A percentile compares a stretch with the other conserved stretches of the same genome.
These are phyloP conservation scores for Pythium sukuiense DNA, from an alignment of 352 stramenopile species.

Conservation along the genomic window DNA sequence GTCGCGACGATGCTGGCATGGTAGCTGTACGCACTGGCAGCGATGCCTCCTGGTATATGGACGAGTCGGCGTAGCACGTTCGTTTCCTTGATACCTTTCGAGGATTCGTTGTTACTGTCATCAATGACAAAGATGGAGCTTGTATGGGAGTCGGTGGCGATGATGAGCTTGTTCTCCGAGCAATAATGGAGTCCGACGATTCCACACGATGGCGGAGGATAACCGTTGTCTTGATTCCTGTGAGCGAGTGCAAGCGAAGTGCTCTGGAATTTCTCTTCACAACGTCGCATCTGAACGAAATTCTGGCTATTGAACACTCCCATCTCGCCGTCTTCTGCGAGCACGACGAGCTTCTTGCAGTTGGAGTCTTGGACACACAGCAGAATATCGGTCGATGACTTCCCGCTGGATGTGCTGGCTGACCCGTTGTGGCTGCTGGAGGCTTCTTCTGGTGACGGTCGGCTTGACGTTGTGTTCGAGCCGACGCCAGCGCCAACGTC, in stretches of 20 bases:
- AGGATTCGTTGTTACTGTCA: constrained; percentile 56
- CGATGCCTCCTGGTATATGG: constrained; percentile 54
- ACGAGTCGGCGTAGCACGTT: constrained; percentile 55
- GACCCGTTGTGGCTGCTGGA: constrained; percentile 17
- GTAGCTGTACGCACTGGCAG: constrained; percentile 62
- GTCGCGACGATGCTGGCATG: constrained; percentile 70
- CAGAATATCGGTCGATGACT: constrained; percentile 45
- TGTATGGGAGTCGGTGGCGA: constrained; percentile 42
- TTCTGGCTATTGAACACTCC: constrained; percentile 77
- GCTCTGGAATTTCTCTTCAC: constrained; percentile 45
- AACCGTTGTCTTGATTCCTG: neutral
- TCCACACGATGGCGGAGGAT: constrained; percentile 32
- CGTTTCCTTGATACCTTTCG: constrained; percentile 42
- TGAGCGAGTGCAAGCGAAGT: neutral
- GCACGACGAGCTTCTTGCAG: constrained; percentile 60
- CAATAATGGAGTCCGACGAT: constrained; percentile 70
- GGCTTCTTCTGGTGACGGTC: neutral
- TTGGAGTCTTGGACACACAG: constrained; percentile 53
- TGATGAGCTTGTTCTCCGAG: constrained; percentile 72
- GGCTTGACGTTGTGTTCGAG: neutral
- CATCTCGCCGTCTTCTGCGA: constrained; percentile 55
- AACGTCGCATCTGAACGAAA: constrained; percentile 70
- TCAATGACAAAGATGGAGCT: constrained; percentile 67
- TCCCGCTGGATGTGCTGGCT: neutral
- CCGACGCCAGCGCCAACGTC: constrained; percentile 34